Evolutionary conservation across 176 grass and related monocot genomes (phyloP), one percentile per base, ranked within the genome.

Genomic region (Aegilops tauschii): DNA sequence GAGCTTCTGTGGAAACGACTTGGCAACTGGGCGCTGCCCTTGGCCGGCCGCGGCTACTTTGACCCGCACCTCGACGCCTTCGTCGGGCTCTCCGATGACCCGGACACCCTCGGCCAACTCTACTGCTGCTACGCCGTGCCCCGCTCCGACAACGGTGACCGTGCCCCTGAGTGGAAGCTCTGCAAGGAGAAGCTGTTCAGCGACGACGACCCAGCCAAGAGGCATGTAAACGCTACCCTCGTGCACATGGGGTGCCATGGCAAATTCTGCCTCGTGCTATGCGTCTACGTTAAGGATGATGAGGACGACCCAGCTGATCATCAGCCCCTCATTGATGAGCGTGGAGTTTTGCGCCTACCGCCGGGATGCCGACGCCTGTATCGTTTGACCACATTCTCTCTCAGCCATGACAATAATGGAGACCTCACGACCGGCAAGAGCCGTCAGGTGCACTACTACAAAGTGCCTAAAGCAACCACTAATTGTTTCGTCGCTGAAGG

Each of bases 241-340:
- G 45, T 71, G 2, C 16, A 37, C 21, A 71, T 40, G 80, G 80
- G 65, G 71, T 6, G 34, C 4, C 13, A 12, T 1, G 37, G 80
- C 47, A 11, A 25, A 23, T 83, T 71, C 80, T 83, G 80, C 47
- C 65, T 83, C 20, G 49, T 83, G 35, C 12, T 72, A n/a, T 64
- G 59, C 35, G 4, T 82, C 47, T 80, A n/a, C 44, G 13, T 47
- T 47, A 3, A 47, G 44, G 44, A 44, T 12, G 44, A 47, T 25
- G 23, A 25, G 23, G 23, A 25, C 23, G 23, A 25, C 23, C 0
- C 23, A 25, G 23, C 23, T 25, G 23, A 25, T 25, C 23, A 25
- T 25, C 23, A 25, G 23, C 23, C 23, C 23, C 23, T 25, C 23
- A 25, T 25, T 25, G 23, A 25, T 25, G 23, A 25, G 23, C 23